Evolutionary conservation across 2,329 filamentous ascomycete species (phyloP), one percentile per base, ranked within the genome.

Genomic region (Trichoderma oligosporum): DNA sequence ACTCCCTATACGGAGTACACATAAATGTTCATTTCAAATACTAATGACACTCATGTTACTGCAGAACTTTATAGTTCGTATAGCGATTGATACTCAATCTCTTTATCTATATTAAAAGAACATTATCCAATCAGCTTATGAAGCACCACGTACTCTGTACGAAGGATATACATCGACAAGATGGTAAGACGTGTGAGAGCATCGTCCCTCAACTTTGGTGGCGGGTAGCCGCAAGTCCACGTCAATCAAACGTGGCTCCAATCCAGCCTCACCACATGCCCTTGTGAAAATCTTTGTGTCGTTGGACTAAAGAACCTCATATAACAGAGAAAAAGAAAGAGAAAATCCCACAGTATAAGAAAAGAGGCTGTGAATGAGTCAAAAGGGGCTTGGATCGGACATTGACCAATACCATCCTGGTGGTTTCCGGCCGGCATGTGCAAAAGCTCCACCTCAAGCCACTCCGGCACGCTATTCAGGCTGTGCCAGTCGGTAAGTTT

Each of bases 211-310:
- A 9, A 31, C 27, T 25, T 31, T 42, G 52, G 52, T 44, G 14
- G 14, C 41, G 22, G 18, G 25, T 29, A 38, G 38, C 33, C 35
- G 52, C 52, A 46, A 45, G 27, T 45, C n/a, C 33, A 11, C 12
- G 8, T 36, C 31, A 2, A 38, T 31, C 31, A 36, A n/a, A 55
- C 52, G 52, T 55, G 52, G 52, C 52, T 46, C 52, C 52, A 46
- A 22, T 46, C 41, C 20, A 24, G 22, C 39, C 4, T 27, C 31
- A 44, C 36, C 39, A 44, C 31, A 33, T 42, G 36, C 44, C 35
- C 24, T 18, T 38, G 29, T 27, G 41, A 29, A n/a, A n/a, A n/a
- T n/a, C n/a, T n/a, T n/a, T n/a, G n/a, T n/a, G n/a, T n/a, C n/a
- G n/a, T n/a, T n/a, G n/a, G n/a, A n/a, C n/a, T n/a, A n/a, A n/a